Percentiles rank a stretch among this genome's conserved stretches.
Conservation (phyloP, 495 filamentous ascomycete genomes). For the Penicillium canescens region DNA sequence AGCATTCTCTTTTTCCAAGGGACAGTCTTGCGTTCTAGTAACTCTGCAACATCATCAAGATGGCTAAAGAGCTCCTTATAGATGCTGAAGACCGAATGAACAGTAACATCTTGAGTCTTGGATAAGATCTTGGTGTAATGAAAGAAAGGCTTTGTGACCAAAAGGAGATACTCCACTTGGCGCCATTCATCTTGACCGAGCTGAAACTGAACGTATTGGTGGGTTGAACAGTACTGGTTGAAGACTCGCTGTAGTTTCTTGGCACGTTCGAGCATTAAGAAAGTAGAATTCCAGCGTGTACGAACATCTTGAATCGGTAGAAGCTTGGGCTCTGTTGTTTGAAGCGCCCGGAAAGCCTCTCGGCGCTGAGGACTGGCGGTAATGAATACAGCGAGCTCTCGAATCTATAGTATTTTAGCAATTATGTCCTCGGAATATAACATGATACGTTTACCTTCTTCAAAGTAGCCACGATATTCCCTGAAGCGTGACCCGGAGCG, state of each 20-base stretch:
- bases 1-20: slow-evolving; percentile 11
- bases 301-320: slow-evolving; percentile 16
- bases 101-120: slow-evolving; percentile 16
- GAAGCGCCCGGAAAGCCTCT: slow-evolving; percentile 9
- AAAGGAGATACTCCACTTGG: slow-evolving; percentile 14
- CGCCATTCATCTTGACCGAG: slow-evolving; percentile 9
- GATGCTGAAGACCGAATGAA: slow-evolving; percentile 11
- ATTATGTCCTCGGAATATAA: background rate
- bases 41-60: background rate
- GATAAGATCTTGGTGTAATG: slow-evolving; percentile 8
- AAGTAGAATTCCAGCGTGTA: background rate
- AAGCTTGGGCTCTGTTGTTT: slow-evolving; percentile 10
- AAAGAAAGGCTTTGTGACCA: slow-evolving; percentile 6
- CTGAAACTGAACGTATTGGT: slow-evolving; percentile 10
- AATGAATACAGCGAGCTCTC: slow-evolving; percentile 11
- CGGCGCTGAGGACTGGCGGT: slow-evolving; percentile 14
- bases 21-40: background rate
- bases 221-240: slow-evolving; percentile 4
- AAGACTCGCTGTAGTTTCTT: slow-evolving; percentile 1
- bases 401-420: slow-evolving; percentile 2
- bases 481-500: background rate
- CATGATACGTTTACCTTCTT: slow-evolving; percentile 8
- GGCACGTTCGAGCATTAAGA: slow-evolving; percentile 12
- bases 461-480: slow-evolving; percentile 8
- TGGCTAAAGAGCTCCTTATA: slow-evolving; percentile 10